A percentile compares a stretch with the other conserved stretches of the same genome.
Evolutionary conservation across 2,329 filamentous ascomycete species (phyloP).

Genomic region (Colletotrichum sp.): DNA sequence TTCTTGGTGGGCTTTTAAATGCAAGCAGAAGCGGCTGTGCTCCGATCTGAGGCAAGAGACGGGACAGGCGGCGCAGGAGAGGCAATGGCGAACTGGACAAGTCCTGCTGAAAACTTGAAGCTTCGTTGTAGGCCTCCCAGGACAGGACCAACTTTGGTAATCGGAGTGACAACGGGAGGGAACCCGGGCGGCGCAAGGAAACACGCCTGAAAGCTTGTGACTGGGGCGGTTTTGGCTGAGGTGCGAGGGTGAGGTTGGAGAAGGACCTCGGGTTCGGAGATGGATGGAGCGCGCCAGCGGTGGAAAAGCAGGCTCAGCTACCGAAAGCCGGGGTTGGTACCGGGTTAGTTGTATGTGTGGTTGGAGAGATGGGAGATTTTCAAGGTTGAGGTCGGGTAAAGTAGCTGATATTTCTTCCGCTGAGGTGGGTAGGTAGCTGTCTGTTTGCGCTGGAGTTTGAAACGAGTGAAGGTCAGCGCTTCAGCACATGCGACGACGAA

Average conservation of each 20-base stretch:
- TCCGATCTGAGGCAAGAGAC: not conserved
- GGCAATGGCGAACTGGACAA: not conserved
- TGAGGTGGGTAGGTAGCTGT: not conserved
- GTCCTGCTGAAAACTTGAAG: not conserved
- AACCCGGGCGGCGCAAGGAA: conserved; percentile 13
- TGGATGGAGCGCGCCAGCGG: conserved; percentile 7
- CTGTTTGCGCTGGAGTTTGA: not conserved
- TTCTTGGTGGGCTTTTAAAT: conserved; percentile 13
- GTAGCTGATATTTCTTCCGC: not conserved
- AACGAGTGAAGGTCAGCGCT: not conserved
- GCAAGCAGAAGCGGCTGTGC: conserved; percentile 16
- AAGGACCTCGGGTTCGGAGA: conserved; percentile 11
- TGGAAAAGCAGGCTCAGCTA: not conserved
- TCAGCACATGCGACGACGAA: not conserved
- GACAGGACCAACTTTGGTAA: not conserved
- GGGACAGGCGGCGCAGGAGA: not conserved
- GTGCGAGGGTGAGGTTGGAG: not conserved
- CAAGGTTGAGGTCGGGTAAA: not conserved
- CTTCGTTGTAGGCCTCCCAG: not conserved
- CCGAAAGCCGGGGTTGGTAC: conserved; percentile 18
- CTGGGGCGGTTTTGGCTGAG: not conserved
- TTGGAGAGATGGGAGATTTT: not conserved
- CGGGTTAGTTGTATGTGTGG: not conserved
- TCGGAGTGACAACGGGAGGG: not conserved
- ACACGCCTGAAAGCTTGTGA: conserved; percentile 9